Conservation (phyloP, 1,139 yeast genomes). For the Pichia sp. region DNA sequence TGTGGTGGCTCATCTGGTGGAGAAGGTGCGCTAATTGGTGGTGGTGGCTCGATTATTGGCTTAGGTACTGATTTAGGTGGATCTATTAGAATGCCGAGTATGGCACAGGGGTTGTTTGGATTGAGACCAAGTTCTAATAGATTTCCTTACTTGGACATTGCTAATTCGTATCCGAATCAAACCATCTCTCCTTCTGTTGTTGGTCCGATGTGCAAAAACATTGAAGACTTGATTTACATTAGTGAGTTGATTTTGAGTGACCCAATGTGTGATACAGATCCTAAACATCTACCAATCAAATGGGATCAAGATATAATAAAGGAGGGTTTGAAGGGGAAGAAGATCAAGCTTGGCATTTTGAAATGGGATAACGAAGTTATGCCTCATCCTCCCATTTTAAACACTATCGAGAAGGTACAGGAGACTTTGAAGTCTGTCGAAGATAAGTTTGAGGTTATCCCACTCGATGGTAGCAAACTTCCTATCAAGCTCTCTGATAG, state of each 20-base stretch:
- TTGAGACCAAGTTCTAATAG: constrained; percentile 42
- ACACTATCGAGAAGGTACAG: constrained; percentile 31
- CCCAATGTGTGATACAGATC: constrained; percentile 52
- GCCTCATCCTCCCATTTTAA: constrained; percentile 47
- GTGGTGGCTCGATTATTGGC: constrained; percentile 44
- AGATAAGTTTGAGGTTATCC: constrained; percentile 31
- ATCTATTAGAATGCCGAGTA: constrained; percentile 51
- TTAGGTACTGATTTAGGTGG: constrained; percentile 67
- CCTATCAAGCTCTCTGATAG: constrained; percentile 20
- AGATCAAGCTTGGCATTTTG: constrained; percentile 30
- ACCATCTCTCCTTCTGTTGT: constrained; percentile 47
- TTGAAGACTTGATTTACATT: constrained; percentile 63
- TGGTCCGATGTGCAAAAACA: constrained; percentile 51
- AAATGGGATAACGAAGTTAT: constrained; percentile 30
- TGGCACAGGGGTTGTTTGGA: constrained; percentile 48
- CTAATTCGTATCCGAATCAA: constrained; percentile 54
- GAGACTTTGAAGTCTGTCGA: constrained; percentile 19
- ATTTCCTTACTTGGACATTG: constrained; percentile 43
- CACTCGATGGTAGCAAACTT: constrained; percentile 30
- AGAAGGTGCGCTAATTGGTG: constrained; percentile 49
- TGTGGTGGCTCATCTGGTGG: constrained; percentile 67
- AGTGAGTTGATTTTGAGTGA: constrained; percentile 47
- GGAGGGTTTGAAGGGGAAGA: constrained; percentile 10
- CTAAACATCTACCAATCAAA: constrained; percentile 37
- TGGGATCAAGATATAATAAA: constrained; percentile 26